These are phyloP conservation scores for Colletotrichum scovillei DNA, from an alignment of 2,329 filamentous ascomycete species.

Conservation along the genomic window DNA sequence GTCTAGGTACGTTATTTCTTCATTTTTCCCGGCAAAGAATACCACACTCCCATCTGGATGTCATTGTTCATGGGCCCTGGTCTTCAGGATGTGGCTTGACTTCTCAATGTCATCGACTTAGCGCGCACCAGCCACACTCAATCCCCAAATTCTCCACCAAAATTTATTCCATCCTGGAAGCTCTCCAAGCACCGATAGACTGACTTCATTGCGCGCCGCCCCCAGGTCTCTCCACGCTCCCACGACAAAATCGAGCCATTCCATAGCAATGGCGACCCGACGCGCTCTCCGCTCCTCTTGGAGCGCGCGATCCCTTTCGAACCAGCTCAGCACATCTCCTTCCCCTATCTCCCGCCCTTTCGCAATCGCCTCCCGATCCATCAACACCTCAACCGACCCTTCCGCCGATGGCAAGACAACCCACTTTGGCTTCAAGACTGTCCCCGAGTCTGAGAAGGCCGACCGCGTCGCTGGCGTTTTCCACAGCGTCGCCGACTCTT, in stretches of 20 bases:
- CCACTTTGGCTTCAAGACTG: slow-evolving; percentile 91
- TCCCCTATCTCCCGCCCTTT: slow-evolving; percentile 39
- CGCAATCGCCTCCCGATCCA: slow-evolving; percentile 42
- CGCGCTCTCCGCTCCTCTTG: slow-evolving; percentile 29
- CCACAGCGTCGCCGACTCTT: slow-evolving; percentile 92
- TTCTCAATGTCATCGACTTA: background rate
- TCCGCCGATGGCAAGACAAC: slow-evolving; percentile 67
- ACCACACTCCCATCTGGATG: background rate
- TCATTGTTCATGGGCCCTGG: background rate
- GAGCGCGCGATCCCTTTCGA: slow-evolving; percentile 20
- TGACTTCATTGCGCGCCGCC: slow-evolving; percentile 9
- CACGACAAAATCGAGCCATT: background rate
- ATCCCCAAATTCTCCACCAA: slow-evolving; percentile 28
- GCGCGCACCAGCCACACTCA: slow-evolving; percentile 32
- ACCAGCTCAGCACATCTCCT: background rate
- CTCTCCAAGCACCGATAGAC: slow-evolving; percentile 19
- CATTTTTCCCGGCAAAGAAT: background rate
- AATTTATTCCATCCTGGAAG: slow-evolving; percentile 29
- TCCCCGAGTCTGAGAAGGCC: slow-evolving; percentile 82
- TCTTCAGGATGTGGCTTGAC: slow-evolving; percentile 31
- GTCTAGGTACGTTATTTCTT: slow-evolving; percentile 14
- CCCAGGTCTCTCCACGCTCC: slow-evolving; percentile 24
- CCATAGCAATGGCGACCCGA: slow-evolving; percentile 16
- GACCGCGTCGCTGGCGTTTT: slow-evolving; percentile 85
- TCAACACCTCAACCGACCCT: slow-evolving; percentile 38